Conservation (phyloP, 768 basidiomycete species). For the Botryobasidium botryosum region DNA sequence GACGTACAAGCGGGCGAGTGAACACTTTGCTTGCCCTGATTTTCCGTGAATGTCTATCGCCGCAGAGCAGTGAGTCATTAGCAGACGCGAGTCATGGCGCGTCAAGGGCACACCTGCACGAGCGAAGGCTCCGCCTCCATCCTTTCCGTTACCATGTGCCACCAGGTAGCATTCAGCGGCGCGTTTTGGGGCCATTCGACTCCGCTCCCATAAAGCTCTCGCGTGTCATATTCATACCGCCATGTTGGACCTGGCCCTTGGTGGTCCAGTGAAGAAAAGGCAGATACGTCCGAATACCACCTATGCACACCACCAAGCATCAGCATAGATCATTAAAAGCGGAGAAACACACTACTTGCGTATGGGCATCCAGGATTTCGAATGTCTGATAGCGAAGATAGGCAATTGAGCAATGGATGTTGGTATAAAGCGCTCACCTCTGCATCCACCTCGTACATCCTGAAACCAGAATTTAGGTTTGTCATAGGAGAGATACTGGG, state of each 20-base stretch:
- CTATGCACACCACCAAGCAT: no score
- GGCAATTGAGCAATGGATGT: conserved; percentile 4
- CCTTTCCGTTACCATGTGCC: conserved; percentile 8
- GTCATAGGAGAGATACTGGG: conserved; percentile 55
- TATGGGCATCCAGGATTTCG: conserved; percentile 61
- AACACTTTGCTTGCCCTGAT: no score
- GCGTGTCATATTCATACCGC: conserved; percentile 51
- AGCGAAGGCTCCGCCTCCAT: conserved; percentile 32
- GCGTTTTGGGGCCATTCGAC: conserved; percentile 34
- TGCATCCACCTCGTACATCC: conserved; percentile 54
- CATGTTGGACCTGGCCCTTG: conserved; percentile 54
- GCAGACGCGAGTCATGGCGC: no score
- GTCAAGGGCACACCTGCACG: no score
- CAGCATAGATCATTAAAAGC: no score
- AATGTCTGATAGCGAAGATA: conserved; percentile 34
- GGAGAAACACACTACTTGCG: conserved; percentile 28
- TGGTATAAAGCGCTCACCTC: conserved; percentile 25
- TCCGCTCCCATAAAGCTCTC: conserved; percentile 42
- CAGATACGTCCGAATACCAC: conserved; percentile 45
- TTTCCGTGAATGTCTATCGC: no score
- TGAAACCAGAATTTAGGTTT: conserved; percentile 64
- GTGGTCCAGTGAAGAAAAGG: conserved; percentile 37
- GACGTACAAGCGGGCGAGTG: no score
- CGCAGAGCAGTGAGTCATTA: no score
- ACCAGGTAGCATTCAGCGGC: conserved; percentile 63